Percentiles rank a stretch among this genome's conserved stretches.
These are phyloP conservation scores for Cyberlindnera petersonii DNA, from an alignment of 805 yeast species.

Conservation along the genomic window DNA sequence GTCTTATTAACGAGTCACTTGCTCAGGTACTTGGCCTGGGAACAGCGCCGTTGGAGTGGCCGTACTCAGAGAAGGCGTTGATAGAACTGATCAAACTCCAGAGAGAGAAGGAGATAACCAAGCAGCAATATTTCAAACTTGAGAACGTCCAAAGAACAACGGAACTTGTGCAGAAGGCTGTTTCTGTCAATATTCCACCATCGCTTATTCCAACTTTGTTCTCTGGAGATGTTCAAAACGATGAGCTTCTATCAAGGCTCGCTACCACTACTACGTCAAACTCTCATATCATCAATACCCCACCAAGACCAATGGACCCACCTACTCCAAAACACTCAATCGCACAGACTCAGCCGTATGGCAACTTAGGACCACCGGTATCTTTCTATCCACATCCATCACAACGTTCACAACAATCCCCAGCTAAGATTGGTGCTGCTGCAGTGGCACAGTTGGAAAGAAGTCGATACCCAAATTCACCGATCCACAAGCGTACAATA, in stretches of 20 bases:
- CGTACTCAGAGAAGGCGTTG: conserved; percentile 23
- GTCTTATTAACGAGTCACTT: conserved; percentile 18
- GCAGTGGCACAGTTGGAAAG: conserved; percentile 53
- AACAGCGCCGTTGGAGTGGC: conserved; percentile 23
- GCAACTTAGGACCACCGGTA: conserved; percentile 23
- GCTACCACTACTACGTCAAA: conserved; percentile 8
- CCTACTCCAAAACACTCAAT: conserved; percentile 6
- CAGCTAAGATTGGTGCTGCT: conserved; percentile 69
- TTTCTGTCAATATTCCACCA: conserved; percentile 59
- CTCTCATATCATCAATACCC: conserved; percentile 6
- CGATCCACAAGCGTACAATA: conserved; percentile 34
- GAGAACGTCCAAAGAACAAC: conserved; percentile 59
- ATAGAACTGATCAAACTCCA: conserved; percentile 25
- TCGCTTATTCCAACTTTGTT: conserved; percentile 60
- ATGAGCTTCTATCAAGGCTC: conserved; percentile 14
- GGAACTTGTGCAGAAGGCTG: conserved; percentile 59
- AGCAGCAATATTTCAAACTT: conserved; percentile 69
- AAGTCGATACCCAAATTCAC: conserved; percentile 26
- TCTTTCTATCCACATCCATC: conserved; percentile 8
- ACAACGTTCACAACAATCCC: conserved; percentile 51
- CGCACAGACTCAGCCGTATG: conserved; percentile 10
- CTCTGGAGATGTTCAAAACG: conserved; percentile 30
- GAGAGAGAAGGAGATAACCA: conserved; percentile 72
- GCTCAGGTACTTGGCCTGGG: conserved; percentile 24
- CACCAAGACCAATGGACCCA: conserved; percentile 15